phyloP scores from a whole-genome alignment of 2,329 filamentous ascomycete genomes.

The Pseudopithomyces maydicus region DNA sequence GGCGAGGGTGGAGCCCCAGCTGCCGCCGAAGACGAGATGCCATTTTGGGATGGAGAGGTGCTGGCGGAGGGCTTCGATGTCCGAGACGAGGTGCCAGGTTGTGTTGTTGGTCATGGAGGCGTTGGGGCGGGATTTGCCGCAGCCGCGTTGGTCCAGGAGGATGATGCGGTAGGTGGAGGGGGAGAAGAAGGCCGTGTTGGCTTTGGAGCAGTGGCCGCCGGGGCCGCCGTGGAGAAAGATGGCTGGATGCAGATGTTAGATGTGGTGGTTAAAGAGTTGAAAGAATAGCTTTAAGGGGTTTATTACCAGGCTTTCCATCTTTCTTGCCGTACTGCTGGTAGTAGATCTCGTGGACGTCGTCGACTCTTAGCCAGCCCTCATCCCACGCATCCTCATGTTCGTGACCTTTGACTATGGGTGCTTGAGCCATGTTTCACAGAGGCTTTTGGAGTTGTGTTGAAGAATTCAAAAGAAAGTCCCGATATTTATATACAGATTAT shows the following conservation, averaged over 20 bases:
- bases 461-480: too few species aligned
- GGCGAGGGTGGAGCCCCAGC: slow-evolving; percentile 54
- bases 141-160: slow-evolving; percentile 55
- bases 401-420: neutral
- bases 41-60: slow-evolving; percentile 51
- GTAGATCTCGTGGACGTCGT: slow-evolving; percentile 42
- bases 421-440: neutral
- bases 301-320: slow-evolving; percentile 46
- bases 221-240: slow-evolving; percentile 54
- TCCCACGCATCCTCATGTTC: slow-evolving; percentile 6
- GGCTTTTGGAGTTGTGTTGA: neutral
- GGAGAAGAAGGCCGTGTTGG: slow-evolving; percentile 51
- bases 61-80: slow-evolving; percentile 51
- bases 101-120: slow-evolving; percentile 52
- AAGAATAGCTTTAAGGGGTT: neutral
- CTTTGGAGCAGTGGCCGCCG: slow-evolving; percentile 42
- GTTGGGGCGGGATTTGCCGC: slow-evolving; percentile 50
- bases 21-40: slow-evolving; percentile 53
- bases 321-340: slow-evolving; percentile 48
- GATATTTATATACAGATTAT: too few species aligned
- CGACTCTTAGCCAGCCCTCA: slow-evolving; percentile 35
- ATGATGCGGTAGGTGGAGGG: slow-evolving; percentile 52
- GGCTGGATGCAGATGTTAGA: slow-evolving; percentile 24
- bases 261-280: neutral
- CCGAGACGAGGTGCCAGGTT: slow-evolving; percentile 51